phyloP scores from a whole-genome alignment of 495 filamentous ascomycete genomes.

The Neurospora sp. region DNA sequence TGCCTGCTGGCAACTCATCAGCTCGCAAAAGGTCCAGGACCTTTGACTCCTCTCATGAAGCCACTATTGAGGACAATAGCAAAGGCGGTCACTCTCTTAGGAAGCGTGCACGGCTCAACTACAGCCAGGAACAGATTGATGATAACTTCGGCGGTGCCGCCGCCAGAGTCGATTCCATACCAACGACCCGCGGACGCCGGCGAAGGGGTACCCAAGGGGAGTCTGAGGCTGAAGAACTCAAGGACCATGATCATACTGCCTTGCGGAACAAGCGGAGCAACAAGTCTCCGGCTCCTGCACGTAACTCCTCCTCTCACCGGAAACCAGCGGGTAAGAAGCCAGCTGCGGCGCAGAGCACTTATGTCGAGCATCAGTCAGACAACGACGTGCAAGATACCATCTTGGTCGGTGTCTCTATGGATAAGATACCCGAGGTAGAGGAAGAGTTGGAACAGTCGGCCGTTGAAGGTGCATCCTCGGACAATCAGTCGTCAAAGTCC shows the following conservation, averaged over 20 bases:
- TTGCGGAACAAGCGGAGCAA: constrained; percentile 16
- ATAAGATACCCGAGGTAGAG: constrained; percentile 4
- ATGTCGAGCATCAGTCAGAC: constrained; percentile 25
- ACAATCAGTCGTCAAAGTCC: not conserved
- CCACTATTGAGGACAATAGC: constrained; percentile 11
- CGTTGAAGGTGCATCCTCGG: not conserved
- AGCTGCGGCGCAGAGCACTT: constrained; percentile 16
- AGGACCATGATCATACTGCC: constrained; percentile 3
- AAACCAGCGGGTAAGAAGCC: constrained; percentile 25
- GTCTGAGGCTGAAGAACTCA: constrained; percentile 18
- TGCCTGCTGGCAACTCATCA: constrained; percentile 6
- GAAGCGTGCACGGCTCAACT: constrained; percentile 37
- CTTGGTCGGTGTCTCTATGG: constrained; percentile 31
- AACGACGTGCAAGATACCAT: constrained; percentile 41
- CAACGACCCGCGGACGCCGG: constrained; percentile 18
- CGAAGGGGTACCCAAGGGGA: constrained; percentile 20
- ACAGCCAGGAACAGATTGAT: constrained; percentile 34
- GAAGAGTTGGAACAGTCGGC: constrained; percentile 18
- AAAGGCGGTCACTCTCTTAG: constrained; percentile 40
- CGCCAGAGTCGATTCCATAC: constrained; percentile 1
- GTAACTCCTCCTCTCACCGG: constrained; percentile 20
- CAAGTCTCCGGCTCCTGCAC: constrained; percentile 24
- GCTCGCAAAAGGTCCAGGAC: constrained; percentile 27
- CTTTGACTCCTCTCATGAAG: constrained; percentile 22
- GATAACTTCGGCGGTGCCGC: constrained; percentile 13